Percentiles rank a stretch among this genome's conserved stretches.
Evolutionary conservation across 73 alveolate species (phyloP).

Genomic region (Symbiodinium natans): DNA sequence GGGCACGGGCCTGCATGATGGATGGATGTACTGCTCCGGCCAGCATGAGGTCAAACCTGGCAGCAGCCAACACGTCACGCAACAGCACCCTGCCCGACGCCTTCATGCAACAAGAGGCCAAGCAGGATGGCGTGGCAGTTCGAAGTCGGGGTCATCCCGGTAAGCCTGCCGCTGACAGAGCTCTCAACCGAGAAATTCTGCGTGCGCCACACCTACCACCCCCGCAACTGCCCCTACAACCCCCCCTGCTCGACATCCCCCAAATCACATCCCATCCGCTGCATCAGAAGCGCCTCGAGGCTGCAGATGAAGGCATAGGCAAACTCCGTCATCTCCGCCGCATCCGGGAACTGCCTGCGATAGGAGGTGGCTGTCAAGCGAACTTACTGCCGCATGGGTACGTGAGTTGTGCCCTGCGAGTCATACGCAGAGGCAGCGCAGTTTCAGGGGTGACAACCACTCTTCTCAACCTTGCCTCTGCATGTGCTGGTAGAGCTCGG

Average conservation of each 20-base stretch:
- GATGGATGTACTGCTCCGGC: conserved; percentile 77
- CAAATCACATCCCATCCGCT: too few relatives aligned
- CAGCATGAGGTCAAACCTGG: conserved; percentile 62
- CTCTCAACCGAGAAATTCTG: too few relatives aligned
- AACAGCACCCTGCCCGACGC: background rate
- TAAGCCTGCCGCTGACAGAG: conserved; percentile 10
- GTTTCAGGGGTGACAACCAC: background rate
- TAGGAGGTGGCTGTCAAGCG: background rate
- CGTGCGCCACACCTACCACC: too few relatives aligned
- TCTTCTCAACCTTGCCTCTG: conserved; percentile 18
- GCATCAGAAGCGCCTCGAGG: too few relatives aligned
- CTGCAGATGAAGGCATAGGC: conserved; percentile 87
- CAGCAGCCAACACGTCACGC: background rate
- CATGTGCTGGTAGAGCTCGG: conserved; percentile 26
- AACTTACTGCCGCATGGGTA: too few relatives aligned
- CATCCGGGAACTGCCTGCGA: conserved; percentile 47
- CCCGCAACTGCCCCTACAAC: too few relatives aligned
- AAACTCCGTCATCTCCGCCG: conserved; percentile 71
- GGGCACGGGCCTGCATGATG: conserved; percentile 61
- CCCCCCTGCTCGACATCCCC: too few relatives aligned
- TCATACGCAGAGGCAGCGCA: background rate
- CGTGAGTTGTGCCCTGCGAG: too few relatives aligned
- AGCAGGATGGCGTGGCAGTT: background rate
- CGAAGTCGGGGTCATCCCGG: conserved; percentile 80
- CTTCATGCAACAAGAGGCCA: too few relatives aligned